Conservation (phyloP, 495 filamentous ascomycete species). For the Lentithecium fluviatile region DNA sequence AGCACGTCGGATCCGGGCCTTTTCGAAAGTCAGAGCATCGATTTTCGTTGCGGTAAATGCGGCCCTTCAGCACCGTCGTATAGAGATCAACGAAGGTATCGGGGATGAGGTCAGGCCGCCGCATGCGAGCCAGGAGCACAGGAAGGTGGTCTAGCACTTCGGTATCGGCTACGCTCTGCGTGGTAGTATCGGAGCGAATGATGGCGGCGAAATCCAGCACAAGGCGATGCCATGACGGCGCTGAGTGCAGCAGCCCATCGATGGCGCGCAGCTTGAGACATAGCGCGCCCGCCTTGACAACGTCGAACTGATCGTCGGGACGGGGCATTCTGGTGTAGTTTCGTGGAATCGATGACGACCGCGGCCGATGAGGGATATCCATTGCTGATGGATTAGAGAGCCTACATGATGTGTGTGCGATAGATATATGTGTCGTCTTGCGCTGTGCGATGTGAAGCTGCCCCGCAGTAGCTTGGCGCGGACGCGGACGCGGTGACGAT, state of each 20-base stretch:
- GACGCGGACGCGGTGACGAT: too few species aligned
- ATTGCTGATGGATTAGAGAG: not conserved
- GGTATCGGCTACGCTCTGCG: not conserved
- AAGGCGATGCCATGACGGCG: not conserved
- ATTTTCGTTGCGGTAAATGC: not conserved
- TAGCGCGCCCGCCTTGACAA: not conserved
- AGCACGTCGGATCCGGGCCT: not conserved
- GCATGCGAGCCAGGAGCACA: not conserved
- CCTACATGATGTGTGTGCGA: too few species aligned
- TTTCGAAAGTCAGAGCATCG: not conserved
- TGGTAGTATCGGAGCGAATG: not conserved
- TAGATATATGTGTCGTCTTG: too few species aligned
- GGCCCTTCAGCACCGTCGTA: not conserved
- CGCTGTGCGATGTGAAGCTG: too few species aligned
- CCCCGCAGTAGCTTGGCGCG: too few species aligned
- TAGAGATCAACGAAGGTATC: not conserved
- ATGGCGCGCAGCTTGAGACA: not conserved
- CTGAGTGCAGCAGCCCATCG: not conserved
- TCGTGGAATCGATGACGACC: not conserved
- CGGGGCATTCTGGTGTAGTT: not conserved
- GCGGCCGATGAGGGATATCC: not conserved
- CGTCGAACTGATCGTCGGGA: not conserved
- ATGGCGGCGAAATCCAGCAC: not conserved
- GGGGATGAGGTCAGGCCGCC: not conserved
- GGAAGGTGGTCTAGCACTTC: not conserved